These are phyloP conservation scores for Sarocladium strictum DNA, from an alignment of 2,329 filamentous ascomycete genomes.

Conservation along the genomic window DNA sequence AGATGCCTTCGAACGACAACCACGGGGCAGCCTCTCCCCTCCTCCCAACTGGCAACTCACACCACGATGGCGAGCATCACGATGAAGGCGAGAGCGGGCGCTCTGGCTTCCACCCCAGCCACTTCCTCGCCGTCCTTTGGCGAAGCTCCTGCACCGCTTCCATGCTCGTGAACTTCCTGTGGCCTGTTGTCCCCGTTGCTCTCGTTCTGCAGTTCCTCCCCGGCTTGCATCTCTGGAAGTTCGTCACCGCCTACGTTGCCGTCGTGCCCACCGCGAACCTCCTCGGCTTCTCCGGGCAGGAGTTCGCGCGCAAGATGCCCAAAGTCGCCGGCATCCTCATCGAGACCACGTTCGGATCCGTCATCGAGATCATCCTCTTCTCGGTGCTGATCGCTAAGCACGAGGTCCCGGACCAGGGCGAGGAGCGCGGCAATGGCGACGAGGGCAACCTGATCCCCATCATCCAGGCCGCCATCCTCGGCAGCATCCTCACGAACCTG, in stretches of 20 bases:
- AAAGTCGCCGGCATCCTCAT: slow-evolving; percentile 52
- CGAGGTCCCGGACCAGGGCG: slow-evolving; percentile 9
- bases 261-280: slow-evolving; percentile 45
- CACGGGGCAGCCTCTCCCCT: background rate
- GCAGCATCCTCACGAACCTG: slow-evolving; percentile 63
- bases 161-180: slow-evolving; percentile 40
- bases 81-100: slow-evolving; percentile 40
- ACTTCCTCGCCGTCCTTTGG: slow-evolving; percentile 37
- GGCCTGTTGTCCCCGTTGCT: slow-evolving; percentile 41
- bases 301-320: slow-evolving; percentile 59
- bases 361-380: slow-evolving; percentile 65
- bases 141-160: slow-evolving; percentile 37
- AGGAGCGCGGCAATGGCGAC: slow-evolving; percentile 17
- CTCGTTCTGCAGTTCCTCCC: slow-evolving; percentile 32
- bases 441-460: slow-evolving; percentile 44
- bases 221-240: slow-evolving; percentile 35
- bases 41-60: background rate
- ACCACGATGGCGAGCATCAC: background rate
- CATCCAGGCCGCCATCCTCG: slow-evolving; percentile 64
- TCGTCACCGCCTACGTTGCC: slow-evolving; percentile 39
- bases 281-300: slow-evolving; percentile 42
- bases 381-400: slow-evolving; percentile 50
- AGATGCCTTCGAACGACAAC: too few relatives aligned
- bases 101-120: slow-evolving; percentile 33
- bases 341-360: slow-evolving; percentile 50